Evolutionary conservation across 768 basidiomycete genomes (phyloP), one percentile per base, ranked within the genome.

Genomic region (Podaxis sp.): DNA sequence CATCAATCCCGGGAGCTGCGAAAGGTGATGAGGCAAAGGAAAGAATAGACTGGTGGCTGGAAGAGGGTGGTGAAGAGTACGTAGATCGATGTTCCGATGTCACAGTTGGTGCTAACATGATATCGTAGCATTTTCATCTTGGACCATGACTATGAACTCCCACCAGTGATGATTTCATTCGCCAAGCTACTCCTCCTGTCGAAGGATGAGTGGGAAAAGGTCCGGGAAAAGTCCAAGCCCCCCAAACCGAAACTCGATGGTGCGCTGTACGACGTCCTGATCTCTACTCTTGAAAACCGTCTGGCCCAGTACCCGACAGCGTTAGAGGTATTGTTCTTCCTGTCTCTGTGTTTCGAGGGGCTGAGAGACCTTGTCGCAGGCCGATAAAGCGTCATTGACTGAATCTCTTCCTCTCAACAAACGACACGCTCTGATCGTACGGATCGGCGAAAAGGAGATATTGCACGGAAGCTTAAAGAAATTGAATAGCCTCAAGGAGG

Each of bases 21-120:
- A 62, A 68, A 64, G 58, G 69, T n/a, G 54, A 72, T 26, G 68
- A 74, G 36, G 61, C 75, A 39, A 76, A 82, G 65, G 86, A 87
- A 67, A 83, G 93, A 42, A 88, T 97, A 8, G 93, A 98, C 64
- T 97, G 92, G 88, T 95, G 95, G 92, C 77, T 99, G 12, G 94
- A 97, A 65, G 84, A 89, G 70, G 92, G 89, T 2, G 90, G 90
- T 19, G 95, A 96, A 66, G 95, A 97, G 95, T 95, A 70, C 66
- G 87, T 59, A 57, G 54, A 40, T 52, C 11, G 28, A 61, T 22
- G 22, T 22, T 64, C 19, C 9, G 19, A 24, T 51, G 11, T 33
- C 33, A 33, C 6, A 51, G 13, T 12, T 51, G 11, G 49, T 51
- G 3, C 22, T 51, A 19, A 51, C 26, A 4, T 12, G 26, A 24